Evolutionary conservation across 306 rosid species (phyloP).

Genomic region (Rosa multiflora): DNA sequence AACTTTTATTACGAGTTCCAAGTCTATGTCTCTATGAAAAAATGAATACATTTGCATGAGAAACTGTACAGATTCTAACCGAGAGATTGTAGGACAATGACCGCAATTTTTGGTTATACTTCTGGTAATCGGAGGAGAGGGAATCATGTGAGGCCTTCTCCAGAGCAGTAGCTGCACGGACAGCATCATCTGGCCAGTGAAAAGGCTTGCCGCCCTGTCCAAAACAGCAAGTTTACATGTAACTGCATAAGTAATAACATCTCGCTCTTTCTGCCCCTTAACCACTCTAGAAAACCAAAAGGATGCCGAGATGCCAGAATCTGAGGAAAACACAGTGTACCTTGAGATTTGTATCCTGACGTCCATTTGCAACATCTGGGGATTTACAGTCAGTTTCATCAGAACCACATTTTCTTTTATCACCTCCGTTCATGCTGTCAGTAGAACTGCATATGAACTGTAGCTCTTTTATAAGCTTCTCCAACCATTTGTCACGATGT

Average conservation of each 20-base stretch:
- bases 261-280: not conserved
- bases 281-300: not conserved
- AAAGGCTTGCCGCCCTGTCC: constrained; percentile 59
- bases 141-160: constrained; percentile 80
- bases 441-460: constrained; percentile 53
- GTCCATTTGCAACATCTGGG: constrained; percentile 35
- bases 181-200: constrained; percentile 88
- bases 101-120: constrained; percentile 90
- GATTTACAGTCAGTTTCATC: constrained; percentile 39
- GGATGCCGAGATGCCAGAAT: not conserved
- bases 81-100: constrained; percentile 61
- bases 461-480: constrained; percentile 64
- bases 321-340: constrained; percentile 35
- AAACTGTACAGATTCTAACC: constrained; percentile 50
- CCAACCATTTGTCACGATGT: constrained; percentile 90
- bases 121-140: constrained; percentile 62
- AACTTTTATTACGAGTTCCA: not conserved
- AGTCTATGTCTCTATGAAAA: not conserved
- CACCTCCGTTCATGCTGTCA: constrained; percentile 40
- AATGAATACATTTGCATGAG: not conserved
- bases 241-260: not conserved
- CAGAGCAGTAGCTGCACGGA: constrained; percentile 65
- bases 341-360: constrained; percentile 50
- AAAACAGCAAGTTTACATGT: constrained; percentile 6
- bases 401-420: constrained; percentile 40